Base-by-base conservation (phyloP, 2,329 filamentous ascomycete species). In the Aureobasidium sp. region DNA sequence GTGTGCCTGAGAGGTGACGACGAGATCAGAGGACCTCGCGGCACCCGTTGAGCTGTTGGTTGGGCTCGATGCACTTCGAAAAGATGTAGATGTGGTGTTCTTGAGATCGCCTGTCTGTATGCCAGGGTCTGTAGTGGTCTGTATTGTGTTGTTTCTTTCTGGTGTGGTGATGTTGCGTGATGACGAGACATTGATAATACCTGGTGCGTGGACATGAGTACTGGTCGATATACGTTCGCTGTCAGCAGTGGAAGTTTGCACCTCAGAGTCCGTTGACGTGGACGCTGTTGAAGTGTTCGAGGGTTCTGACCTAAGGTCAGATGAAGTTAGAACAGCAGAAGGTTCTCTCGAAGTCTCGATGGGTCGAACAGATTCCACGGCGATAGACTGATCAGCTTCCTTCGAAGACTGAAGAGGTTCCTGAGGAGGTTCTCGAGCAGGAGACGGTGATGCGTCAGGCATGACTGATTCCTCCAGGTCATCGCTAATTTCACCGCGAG, bases 401-500 rank as follows among this genome's bases (percentile, higher is more conserved):
- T 58, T 45, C 9, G 62, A 65, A 24, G 24, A 45, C 29, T 52
- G 47, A 29, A 54, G 50, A 29, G 50, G 50, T 14, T 42, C 29
- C 12, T 58, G 54, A 35, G 56, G 35, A 22, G 56, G 49, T 35
- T 65, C 60, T 24, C 63, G 64, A 35, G 37, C 44, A 35, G 52
- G n/a, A 31, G 49, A 31, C 19, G 39, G 40, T 9, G 52, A 60
- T 14, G 57, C 57, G 45, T 57, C 60, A 24, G 62, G 53, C 33
- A 47, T 58, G 22, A 61, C 40, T 48, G 81, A 78, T 47, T 77
- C 75, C 35, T 83, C 79, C 19, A 85, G 83, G 17, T 88, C 85
- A n/a, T 86, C 83, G 61, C 83, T 83, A 17, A 82, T 77, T 12
- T 84, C 81, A 0, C 75, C 79, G 39, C 80, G 77, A 19, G 81